Conservation (phyloP, 75 land plant species). For the Cryptomeria japonica region DNA sequence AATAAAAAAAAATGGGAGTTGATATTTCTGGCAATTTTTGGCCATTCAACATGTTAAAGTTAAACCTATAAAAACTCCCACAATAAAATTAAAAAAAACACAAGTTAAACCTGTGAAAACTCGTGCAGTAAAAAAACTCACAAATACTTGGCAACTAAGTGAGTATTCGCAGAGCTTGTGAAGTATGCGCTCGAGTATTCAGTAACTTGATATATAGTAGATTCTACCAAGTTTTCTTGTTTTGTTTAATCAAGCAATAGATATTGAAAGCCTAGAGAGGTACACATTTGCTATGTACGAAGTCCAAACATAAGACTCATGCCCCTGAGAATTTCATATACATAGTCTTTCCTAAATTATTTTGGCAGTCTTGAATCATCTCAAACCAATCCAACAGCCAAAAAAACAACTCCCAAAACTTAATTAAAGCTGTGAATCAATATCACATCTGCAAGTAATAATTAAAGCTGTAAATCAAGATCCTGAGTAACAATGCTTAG, state of each 20-base stretch:
- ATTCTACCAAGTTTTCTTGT: neutral
- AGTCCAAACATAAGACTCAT: neutral
- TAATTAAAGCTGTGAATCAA: neutral
- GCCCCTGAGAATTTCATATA: neutral
- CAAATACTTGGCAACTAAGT: too few relatives aligned
- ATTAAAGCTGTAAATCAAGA: neutral
- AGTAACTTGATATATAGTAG: too few relatives aligned
- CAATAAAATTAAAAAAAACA: too few relatives aligned
- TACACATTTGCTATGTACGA: neutral
- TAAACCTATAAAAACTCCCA: too few relatives aligned
- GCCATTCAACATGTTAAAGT: too few relatives aligned
- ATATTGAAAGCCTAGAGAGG: neutral
- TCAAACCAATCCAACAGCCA: neutral
- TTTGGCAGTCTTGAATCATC: neutral
- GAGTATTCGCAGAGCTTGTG: too few relatives aligned
- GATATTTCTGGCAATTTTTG: too few relatives aligned
- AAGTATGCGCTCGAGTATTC: too few relatives aligned
- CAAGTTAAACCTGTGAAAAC: too few relatives aligned
- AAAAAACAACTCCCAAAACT: neutral
- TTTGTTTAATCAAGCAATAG: neutral
- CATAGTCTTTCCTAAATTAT: neutral
- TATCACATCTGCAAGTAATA: neutral
- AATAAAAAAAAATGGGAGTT: too few relatives aligned
- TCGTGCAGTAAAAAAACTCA: too few relatives aligned
- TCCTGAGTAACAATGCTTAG: neutral